Evolutionary conservation across 2,329 filamentous ascomycete species (phyloP).

Genomic region (Lecanicillium sp.): DNA sequence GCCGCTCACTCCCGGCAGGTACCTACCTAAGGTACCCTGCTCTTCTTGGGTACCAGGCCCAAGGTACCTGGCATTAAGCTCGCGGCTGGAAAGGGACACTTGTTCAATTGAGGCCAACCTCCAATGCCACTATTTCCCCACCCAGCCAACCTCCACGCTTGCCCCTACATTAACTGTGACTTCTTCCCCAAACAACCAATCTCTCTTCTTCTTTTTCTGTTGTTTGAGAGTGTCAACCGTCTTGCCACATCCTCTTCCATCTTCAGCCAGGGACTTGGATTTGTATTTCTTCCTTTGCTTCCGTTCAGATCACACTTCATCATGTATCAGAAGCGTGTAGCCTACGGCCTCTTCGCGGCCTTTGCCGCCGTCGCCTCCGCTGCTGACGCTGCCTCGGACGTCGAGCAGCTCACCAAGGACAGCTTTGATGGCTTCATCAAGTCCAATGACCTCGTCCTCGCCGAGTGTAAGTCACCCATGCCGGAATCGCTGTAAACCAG

Average conservation of each 20-base stretch:
- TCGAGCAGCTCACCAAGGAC: constrained; percentile 75
- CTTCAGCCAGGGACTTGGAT: background rate
- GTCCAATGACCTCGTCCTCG: constrained; percentile 80
- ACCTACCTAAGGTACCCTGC: too few relatives aligned
- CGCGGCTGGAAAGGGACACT: constrained; percentile 30
- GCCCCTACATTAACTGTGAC: constrained; percentile 16
- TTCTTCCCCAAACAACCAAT: constrained; percentile 12
- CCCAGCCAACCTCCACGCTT: constrained; percentile 19
- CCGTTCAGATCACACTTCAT: constrained; percentile 16
- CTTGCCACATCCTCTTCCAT: constrained; percentile 6
- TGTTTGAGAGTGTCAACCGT: constrained; percentile 15
- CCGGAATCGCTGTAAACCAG: constrained; percentile 6
- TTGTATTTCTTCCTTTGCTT: background rate
- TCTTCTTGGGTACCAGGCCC: too few relatives aligned
- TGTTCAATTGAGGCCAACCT: constrained; percentile 31
- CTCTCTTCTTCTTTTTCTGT: constrained; percentile 8
- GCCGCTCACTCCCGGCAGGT: too few relatives aligned
- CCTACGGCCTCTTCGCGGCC: constrained; percentile 47
- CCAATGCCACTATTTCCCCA: constrained; percentile 9
- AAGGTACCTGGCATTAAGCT: too few relatives aligned
- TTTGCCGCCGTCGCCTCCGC: constrained; percentile 47
- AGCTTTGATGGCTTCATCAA: constrained; percentile 83
- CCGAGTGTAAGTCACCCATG: constrained; percentile 71
- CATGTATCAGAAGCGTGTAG: constrained; percentile 44
- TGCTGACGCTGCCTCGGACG: constrained; percentile 66